Evolutionary conservation across 202 grass and related monocot species (phyloP), one percentile per base, ranked within the genome.

Genomic region (Thinopyrum obtusiflorum): DNA sequence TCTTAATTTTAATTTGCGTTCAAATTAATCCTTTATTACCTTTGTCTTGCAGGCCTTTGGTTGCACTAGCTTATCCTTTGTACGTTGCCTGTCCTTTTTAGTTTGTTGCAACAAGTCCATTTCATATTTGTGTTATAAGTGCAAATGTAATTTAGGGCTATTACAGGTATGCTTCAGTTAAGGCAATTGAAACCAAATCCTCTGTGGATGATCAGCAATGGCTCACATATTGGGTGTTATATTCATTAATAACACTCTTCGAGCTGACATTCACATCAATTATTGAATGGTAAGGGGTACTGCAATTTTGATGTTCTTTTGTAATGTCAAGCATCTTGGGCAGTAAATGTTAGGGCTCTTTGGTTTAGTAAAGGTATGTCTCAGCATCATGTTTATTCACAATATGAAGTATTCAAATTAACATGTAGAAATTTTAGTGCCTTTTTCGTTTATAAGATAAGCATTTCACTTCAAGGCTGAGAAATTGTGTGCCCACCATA

Each of bases 151-250:
- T 35, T 47, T 1, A 12, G 6, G 63, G 23, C 6, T 42, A 60
- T 64, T 79, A 80, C 72, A 94, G 93, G 88, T 94, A 94, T 85
- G 88, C 93, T 65, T 94, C 90, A 15, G 80, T 94, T 55, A 88
- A 84, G 72, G 90, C 93, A 65, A 88, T 92, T 65, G 93, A 94
- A 82, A 92, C 85, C 46, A 89, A 90, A 77, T 92, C 93, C 70
- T 72, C 83, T 24, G 83, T 92, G 20, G 90, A 94, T 76, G 88
- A 92, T 88, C 93, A 90, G 49, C 93, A 94, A 65, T 94, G 93
- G 93, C 93, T 94, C 67, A 92, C 93, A 74, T 94, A 92, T 78
- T 94, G 93, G 93, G 90, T 94, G 46, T 23, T 94, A 61, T 92
- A 94, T 78, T 94, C 93, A 6, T 79, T 94, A 63, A 89, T 90